Percentiles rank a stretch among this genome's conserved stretches.
Evolutionary conservation across 177 flowering plant genomes (phyloP).

Genomic region (Vitis hybrid): DNA sequence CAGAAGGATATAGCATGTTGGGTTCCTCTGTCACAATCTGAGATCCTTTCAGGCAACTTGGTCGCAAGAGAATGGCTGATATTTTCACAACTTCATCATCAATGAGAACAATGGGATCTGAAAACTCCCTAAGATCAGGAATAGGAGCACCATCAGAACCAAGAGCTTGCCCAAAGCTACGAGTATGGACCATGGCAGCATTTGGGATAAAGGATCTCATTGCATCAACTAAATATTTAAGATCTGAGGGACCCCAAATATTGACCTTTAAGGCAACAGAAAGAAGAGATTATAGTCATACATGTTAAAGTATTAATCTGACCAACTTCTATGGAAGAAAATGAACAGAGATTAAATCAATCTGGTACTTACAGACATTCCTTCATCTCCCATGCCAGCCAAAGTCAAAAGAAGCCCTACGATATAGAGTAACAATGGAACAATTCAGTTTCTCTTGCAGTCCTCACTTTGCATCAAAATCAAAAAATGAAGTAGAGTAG

Average conservation of each 20-base stretch:
- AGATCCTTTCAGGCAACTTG: slow-evolving; percentile 32
- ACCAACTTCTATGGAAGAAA: background rate
- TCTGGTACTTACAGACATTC: slow-evolving; percentile 74
- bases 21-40: slow-evolving; percentile 12
- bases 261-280: slow-evolving; percentile 62
- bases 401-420: slow-evolving; percentile 90
- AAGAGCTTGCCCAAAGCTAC: slow-evolving; percentile 59
- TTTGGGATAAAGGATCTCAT: slow-evolving; percentile 87
- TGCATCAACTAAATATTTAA: slow-evolving; percentile 81
- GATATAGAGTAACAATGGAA: slow-evolving; percentile 2
- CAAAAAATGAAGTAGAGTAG: background rate
- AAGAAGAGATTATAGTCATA: slow-evolving; percentile 5
- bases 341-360: background rate
- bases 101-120: slow-evolving; percentile 64
- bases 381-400: slow-evolving; percentile 96
- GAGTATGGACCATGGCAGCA: slow-evolving; percentile 93
- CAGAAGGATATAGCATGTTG: slow-evolving; percentile 4
- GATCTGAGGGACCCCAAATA: slow-evolving; percentile 94
- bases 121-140: slow-evolving; percentile 21
- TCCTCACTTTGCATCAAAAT: background rate
- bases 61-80: slow-evolving; percentile 73
- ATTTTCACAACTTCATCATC: slow-evolving; percentile 88
- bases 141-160: slow-evolving; percentile 27
- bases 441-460: slow-evolving; percentile 2
- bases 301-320: background rate